Conservation (phyloP, 2,329 filamentous ascomycete genomes). For the Curvularia eragrostidis region DNA sequence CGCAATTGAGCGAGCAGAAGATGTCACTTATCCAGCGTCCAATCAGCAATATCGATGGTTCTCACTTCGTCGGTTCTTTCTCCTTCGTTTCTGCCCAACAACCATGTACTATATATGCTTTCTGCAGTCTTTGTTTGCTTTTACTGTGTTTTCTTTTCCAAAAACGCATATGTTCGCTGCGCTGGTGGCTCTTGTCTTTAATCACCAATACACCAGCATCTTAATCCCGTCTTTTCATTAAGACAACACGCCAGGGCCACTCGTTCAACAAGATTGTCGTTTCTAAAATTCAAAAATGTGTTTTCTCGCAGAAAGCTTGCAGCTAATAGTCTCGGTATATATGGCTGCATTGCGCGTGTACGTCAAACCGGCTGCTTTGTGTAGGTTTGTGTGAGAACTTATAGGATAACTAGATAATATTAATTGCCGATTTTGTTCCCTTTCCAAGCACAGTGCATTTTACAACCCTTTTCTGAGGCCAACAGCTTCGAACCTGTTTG, state of each 20-base stretch:
- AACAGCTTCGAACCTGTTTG: no score
- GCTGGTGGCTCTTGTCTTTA: background rate
- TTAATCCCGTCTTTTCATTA: constrained; percentile 1
- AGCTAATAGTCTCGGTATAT: background rate
- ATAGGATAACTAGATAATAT: no score
- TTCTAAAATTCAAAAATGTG: background rate
- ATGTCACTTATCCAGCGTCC: background rate
- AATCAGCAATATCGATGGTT: background rate
- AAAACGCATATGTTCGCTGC: background rate
- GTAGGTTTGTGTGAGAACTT: background rate
- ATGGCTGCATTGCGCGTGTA: background rate
- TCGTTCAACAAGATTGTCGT: constrained; percentile 17
- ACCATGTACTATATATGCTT: background rate
- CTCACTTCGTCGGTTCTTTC: background rate
- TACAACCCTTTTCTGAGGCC: no score
- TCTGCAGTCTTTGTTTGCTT: background rate
- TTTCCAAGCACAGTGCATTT: no score
- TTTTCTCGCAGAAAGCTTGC: background rate
- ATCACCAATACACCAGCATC: background rate
- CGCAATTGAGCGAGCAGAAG: background rate
- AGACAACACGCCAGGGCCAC: constrained; percentile 29
- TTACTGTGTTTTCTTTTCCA: background rate
- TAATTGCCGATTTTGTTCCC: no score
- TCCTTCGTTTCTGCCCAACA: background rate
- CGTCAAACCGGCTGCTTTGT: background rate